phyloP scores from a whole-genome alignment of 2,329 filamentous ascomycete species.

The Fusarium musae region DNA sequence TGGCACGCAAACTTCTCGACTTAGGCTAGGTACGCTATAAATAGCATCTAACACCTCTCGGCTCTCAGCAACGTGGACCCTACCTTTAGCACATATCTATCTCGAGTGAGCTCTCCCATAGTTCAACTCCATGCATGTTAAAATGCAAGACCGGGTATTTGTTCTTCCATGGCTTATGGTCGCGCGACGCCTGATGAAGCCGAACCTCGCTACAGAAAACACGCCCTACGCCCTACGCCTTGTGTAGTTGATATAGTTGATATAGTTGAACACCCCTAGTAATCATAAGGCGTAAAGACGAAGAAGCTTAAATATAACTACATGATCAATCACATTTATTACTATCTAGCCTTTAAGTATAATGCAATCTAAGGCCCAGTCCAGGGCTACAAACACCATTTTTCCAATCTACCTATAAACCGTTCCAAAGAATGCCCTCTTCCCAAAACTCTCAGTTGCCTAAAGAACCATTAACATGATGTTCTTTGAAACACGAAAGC shows the following conservation, averaged over 20 bases:
- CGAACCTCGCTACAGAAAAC: background rate
- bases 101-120: background rate
- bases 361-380: background rate
- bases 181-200: background rate
- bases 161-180: background rate
- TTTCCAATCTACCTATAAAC: no score
- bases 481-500: constrained; percentile 40
- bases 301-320: background rate
- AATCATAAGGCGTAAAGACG: background rate
- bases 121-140: background rate
- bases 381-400: background rate
- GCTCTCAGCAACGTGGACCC: background rate
- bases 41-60: background rate
- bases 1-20: background rate
- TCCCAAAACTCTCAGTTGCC: background rate
- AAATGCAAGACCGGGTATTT: rapidly evolving
- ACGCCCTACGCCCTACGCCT: constrained; percentile 10
- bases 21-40: background rate
- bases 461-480: background rate
- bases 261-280: background rate
- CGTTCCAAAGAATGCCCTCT: background rate
- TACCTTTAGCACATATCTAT: background rate
- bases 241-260: background rate
- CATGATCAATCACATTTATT: background rate
- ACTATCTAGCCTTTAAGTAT: background rate